phyloP scores from a whole-genome alignment of 345 rosid species.

The Eucalyptus viminalis region DNA sequence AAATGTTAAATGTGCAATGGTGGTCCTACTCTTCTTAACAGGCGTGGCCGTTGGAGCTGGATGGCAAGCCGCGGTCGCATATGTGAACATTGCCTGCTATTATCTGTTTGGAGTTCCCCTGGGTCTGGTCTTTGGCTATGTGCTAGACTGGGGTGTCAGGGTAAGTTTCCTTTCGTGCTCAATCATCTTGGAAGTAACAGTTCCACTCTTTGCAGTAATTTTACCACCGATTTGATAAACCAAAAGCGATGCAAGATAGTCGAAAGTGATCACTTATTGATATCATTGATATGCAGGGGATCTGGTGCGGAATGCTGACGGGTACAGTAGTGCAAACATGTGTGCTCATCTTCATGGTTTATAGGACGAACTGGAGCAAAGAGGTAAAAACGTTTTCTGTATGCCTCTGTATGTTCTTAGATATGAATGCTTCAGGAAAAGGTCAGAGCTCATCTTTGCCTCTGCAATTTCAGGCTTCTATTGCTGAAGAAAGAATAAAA shows the following conservation, averaged over 20 bases:
- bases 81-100: constrained; percentile 57
- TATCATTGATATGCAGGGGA: constrained; percentile 30
- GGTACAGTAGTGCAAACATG: constrained; percentile 54
- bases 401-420: neutral
- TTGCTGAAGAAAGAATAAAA: constrained; percentile 50
- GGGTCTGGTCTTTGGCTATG: constrained; percentile 49
- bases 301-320: constrained; percentile 64
- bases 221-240: neutral
- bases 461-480: constrained; percentile 36
- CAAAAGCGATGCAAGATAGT: neutral
- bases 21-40: neutral
- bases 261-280: neutral
- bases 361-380: constrained; percentile 53
- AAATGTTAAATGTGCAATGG: neutral
- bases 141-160: constrained; percentile 27
- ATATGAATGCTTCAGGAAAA: neutral
- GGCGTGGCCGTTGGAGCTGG: constrained; percentile 21
- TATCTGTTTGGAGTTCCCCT: constrained; percentile 46
- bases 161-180: constrained; percentile 3
- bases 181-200: neutral
- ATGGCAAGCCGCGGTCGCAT: constrained; percentile 61
- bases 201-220: neutral
- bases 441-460: neutral
- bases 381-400: constrained; percentile 22
- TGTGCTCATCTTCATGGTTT: constrained; percentile 43